Percentiles rank a stretch among this genome's conserved stretches.
Evolutionary conservation across 805 yeast genomes (phyloP).

Genomic region (Pichia rugopelliculosa): DNA sequence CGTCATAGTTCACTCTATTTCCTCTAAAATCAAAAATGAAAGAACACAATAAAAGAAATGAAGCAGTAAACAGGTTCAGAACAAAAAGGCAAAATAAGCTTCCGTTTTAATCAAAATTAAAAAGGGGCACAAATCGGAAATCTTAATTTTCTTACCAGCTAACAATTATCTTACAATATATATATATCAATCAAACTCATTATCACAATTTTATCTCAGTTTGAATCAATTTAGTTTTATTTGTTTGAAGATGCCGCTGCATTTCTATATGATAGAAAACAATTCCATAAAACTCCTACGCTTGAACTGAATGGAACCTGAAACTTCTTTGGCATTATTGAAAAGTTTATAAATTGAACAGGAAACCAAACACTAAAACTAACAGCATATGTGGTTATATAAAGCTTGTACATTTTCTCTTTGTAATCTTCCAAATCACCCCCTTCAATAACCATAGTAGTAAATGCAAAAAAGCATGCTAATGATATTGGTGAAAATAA

Average conservation of each 20-base stretch:
- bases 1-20: neutral
- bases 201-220: no score
- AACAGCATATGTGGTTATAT: constrained; percentile 56
- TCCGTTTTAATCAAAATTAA: neutral
- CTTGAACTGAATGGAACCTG: constrained; percentile 90
- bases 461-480: constrained; percentile 73
- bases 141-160: neutral
- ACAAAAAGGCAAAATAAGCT: neutral
- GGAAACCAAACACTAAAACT: constrained; percentile 78
- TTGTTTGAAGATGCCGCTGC: constrained; percentile 26
- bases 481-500: constrained; percentile 84
- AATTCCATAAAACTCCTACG: constrained; percentile 89
- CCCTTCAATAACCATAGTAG: constrained; percentile 71
- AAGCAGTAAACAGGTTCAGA: neutral
- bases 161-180: neutral
- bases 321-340: constrained; percentile 57
- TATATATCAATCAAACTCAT: no score
- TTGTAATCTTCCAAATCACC: constrained; percentile 61
- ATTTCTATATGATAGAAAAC: constrained; percentile 78
- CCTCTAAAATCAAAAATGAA: no score
- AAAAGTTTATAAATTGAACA: constrained; percentile 69
- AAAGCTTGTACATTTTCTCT: constrained; percentile 57
- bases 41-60: neutral
- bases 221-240: neutral
- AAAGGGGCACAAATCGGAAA: neutral